A percentile compares a stretch with the other conserved stretches of the same genome.
Conservation (phyloP, 2,329 filamentous ascomycete genomes). For the Sporothrix pseudoabietina region DNA sequence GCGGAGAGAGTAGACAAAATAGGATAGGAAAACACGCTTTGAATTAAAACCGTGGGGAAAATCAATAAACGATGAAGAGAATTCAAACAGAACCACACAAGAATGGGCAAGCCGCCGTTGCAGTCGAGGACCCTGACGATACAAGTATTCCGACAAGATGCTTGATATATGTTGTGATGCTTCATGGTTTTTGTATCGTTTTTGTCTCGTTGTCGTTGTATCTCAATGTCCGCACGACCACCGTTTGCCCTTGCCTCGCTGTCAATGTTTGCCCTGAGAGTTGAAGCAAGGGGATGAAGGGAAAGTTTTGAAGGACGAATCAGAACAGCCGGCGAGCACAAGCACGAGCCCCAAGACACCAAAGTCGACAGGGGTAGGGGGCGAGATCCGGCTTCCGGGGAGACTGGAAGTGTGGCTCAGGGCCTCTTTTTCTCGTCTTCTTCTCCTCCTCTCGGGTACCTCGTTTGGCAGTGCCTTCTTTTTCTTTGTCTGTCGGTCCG, state of each 20-base stretch:
- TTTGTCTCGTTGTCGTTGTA: background rate
- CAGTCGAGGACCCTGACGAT: background rate
- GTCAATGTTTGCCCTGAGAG: background rate
- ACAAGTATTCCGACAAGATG: conserved; percentile 4
- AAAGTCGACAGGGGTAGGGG: background rate
- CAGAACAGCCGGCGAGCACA: background rate
- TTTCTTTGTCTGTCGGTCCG: background rate
- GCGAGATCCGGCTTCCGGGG: background rate
- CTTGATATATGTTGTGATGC: background rate
- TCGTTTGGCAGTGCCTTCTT: background rate
- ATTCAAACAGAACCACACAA: background rate
- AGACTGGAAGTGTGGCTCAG: background rate
- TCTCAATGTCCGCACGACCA: background rate
- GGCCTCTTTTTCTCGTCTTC: background rate
- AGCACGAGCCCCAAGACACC: background rate
- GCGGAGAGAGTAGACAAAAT: background rate
- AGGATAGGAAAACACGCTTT: background rate
- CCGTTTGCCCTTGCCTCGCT: background rate
- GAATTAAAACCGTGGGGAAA: background rate
- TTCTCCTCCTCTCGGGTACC: background rate
- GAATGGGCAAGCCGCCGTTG: background rate
- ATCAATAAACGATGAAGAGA: background rate
- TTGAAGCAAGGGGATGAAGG: conserved; percentile 4
- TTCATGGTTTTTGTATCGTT: background rate
- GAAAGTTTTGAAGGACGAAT: background rate